Evolutionary conservation across 371 early-diverging fungal species (phyloP), one percentile per base, ranked within the genome.

Genomic region (Mucor plumbeus): DNA sequence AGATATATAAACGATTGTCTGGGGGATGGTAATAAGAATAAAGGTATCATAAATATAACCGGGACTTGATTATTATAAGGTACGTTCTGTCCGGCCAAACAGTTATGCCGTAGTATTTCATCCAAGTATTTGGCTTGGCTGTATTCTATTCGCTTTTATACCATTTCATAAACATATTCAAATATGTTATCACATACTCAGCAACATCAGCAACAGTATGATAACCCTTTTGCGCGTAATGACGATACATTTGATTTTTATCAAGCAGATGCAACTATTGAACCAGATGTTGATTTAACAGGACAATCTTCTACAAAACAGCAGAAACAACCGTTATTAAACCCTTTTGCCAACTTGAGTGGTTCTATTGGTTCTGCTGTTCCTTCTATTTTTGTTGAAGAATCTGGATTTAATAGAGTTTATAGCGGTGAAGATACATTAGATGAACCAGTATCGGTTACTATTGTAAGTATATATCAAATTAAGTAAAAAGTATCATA

Each of bases 361-460:
- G 67, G 67, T 31, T 67, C 61, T 8, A 71, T 67, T 33, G 67
- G 69, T 4, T 64, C 66, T 41, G 53, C 63, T n/a, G 63, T 31
- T 33, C 63, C 68, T 62, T 53, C 63, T 7, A 13, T 58, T 21
- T 33, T 63, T 21, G 50, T 6, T 53, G 44, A 19, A 41, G 13
- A 41, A 33, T n/a, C 35, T 48, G 40, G 54, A 21, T n/a, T 35
- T 6, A 35, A 48, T 36, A 40, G 50, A 41, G 44, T 34, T n/a
- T 71, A 72, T 41, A 69, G 64, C 2, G 68, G 65, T 5, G 65
- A 71, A 47, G 86, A 95, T 80, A 96, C 97, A 26, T 85, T 97
- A 33, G 97, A 97, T 73, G 97, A 97, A 70, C 95, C 97, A 21
- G 92, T 97, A 10, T 84, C 87, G 31, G 90, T 81, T 54, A 94